phyloP scores from a whole-genome alignment of 352 stramenopile genomes.

The Phytophthora sansomeana region DNA sequence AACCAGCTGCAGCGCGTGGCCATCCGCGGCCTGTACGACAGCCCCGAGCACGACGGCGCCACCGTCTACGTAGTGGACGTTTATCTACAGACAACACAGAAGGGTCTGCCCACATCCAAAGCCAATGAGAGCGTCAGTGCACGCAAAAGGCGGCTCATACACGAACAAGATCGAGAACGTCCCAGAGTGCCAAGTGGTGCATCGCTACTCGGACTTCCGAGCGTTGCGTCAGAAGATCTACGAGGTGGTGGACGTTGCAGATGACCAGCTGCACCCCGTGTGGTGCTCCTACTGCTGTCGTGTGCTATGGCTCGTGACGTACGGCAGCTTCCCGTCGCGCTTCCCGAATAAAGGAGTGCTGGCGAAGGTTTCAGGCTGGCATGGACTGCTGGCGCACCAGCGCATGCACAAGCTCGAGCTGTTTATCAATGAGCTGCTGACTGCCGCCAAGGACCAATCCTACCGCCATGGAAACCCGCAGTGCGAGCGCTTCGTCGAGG shows the following conservation, averaged over 20 bases:
- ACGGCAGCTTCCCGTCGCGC: slow-evolving; percentile 59
- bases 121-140: no score
- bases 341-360: slow-evolving; percentile 37
- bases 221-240: slow-evolving; percentile 47
- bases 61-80: slow-evolving; percentile 67
- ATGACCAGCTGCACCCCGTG: slow-evolving; percentile 52
- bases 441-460: slow-evolving; percentile 50
- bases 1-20: slow-evolving; percentile 70
- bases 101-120: slow-evolving; percentile 48
- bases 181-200: slow-evolving; percentile 50
- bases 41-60: slow-evolving; percentile 38
- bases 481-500: slow-evolving; percentile 56
- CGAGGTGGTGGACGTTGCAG: slow-evolving; percentile 25
- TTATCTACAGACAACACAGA: slow-evolving; percentile 49
- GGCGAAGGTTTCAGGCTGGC: slow-evolving; percentile 31
- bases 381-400: slow-evolving; percentile 20
- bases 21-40: slow-evolving; percentile 47
- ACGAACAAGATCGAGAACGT: slow-evolving; percentile 26
- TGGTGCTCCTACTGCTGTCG: slow-evolving; percentile 66
- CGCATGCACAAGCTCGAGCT: slow-evolving; percentile 38
- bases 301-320: slow-evolving; percentile 53
- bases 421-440: slow-evolving; percentile 58
- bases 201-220: slow-evolving; percentile 67
- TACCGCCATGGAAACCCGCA: slow-evolving; percentile 46
- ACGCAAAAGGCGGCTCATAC: slow-evolving; percentile 34